These are phyloP conservation scores for Verticillium dahliae DNA, from an alignment of 2,329 filamentous ascomycete species.

Conservation along the genomic window DNA sequence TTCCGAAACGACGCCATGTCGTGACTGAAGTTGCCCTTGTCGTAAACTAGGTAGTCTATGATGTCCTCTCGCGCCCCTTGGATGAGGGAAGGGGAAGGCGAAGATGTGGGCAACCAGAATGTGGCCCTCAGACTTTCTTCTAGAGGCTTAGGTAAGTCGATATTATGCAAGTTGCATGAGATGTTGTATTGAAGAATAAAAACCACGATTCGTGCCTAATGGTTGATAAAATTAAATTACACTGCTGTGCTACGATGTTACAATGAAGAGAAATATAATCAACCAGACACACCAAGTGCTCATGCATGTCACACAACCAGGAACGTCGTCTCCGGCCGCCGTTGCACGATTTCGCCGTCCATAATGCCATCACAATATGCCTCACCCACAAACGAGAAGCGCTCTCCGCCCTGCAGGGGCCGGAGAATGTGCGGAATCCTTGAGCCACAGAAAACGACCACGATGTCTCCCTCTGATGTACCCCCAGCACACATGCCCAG, in stretches of 20 bases:
- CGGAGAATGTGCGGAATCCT: conserved; percentile 10
- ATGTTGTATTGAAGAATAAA: no score
- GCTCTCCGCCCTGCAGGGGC: conserved; percentile 7
- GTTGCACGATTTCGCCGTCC: conserved; percentile 5
- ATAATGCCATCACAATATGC: conserved; percentile 8
- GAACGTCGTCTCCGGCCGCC: background rate
- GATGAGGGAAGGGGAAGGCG: no score
- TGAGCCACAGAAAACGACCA: conserved; percentile 7
- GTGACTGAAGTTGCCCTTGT: background rate
- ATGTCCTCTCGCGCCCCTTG: no score
- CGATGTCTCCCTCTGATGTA: conserved; percentile 5
- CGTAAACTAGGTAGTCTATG: no score
- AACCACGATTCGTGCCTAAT: no score
- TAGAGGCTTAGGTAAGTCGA: no score
- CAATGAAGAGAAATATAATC: background rate
- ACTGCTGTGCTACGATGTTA: background rate
- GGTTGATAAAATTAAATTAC: background rate
- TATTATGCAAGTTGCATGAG: no score
- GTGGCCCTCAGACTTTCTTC: no score
- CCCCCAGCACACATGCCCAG: conserved; percentile 4
- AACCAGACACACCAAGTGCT: background rate
- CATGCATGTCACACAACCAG: background rate
- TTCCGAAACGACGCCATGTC: background rate
- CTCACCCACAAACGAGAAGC: conserved; percentile 6
- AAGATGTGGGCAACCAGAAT: no score